phyloP scores from a whole-genome alignment of 2,329 filamentous ascomycete genomes.

The Penicillium nordicum region DNA sequence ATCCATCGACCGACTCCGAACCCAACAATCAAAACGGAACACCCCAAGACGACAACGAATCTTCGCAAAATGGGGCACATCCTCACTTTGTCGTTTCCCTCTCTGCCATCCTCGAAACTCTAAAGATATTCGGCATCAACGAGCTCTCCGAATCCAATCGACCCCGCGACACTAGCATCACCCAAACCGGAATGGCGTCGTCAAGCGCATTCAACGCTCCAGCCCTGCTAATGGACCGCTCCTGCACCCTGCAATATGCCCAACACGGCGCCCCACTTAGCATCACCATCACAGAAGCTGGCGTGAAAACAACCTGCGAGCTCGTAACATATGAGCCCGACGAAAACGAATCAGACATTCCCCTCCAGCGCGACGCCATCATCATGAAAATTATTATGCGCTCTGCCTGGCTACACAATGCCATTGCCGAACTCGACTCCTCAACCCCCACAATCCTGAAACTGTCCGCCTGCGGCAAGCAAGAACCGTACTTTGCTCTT shows the following conservation, averaged over 20 bases:
- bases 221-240: slow-evolving; percentile 75
- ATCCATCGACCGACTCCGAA: slow-evolving; percentile 38
- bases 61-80: slow-evolving; percentile 39
- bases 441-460: slow-evolving; percentile 71
- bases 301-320: slow-evolving; percentile 84
- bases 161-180: slow-evolving; percentile 29
- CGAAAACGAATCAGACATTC: slow-evolving; percentile 59
- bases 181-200: slow-evolving; percentile 41
- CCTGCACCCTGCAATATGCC: slow-evolving; percentile 77
- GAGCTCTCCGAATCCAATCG: slow-evolving; percentile 47
- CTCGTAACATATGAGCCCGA: slow-evolving; percentile 83
- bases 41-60: slow-evolving; percentile 37
- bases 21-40: slow-evolving; percentile 14
- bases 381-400: slow-evolving; percentile 93
- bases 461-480: slow-evolving; percentile 59
- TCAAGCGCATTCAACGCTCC: slow-evolving; percentile 79
- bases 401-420: slow-evolving; percentile 51
- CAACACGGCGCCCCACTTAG: slow-evolving; percentile 73
- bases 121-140: slow-evolving; percentile 89
- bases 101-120: slow-evolving; percentile 80
- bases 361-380: slow-evolving; percentile 75
- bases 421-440: slow-evolving; percentile 52
- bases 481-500: slow-evolving; percentile 69
- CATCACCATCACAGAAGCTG: slow-evolving; percentile 80
- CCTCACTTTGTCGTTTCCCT: slow-evolving; percentile 85